A percentile compares a stretch with the other conserved stretches of the same genome.
phyloP scores from a whole-genome alignment of 345 rosid species.

The Kernera saxatilis region DNA sequence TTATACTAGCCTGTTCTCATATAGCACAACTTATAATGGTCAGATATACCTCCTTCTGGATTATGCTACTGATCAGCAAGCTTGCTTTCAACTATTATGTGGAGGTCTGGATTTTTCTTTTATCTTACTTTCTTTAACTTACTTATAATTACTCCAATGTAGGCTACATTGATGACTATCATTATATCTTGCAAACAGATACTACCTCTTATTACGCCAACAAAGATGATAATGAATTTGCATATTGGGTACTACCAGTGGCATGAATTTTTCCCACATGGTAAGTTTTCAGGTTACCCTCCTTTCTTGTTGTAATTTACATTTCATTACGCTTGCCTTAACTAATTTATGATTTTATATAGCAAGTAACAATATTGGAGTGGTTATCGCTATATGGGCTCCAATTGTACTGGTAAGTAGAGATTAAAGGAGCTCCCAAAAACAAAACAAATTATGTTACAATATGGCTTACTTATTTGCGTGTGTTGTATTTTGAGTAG shows the following conservation, averaged over 20 bases:
- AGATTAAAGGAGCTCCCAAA: slow-evolving; percentile 2
- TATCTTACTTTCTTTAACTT: not conserved
- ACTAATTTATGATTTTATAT: slow-evolving; percentile 27
- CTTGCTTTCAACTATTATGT: slow-evolving; percentile 96
- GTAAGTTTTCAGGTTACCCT: slow-evolving; percentile 34
- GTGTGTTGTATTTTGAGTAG: slow-evolving; percentile 31
- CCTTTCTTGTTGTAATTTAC: not conserved
- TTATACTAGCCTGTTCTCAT: slow-evolving; percentile 7
- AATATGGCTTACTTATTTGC: slow-evolving; percentile 1
- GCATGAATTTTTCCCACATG: slow-evolving; percentile 79
- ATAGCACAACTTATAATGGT: not conserved
- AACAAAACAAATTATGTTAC: not conserved
- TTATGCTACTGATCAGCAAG: slow-evolving; percentile 81
- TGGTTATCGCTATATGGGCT: slow-evolving; percentile 82
- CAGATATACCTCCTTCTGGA: slow-evolving; percentile 94
- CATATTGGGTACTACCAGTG: slow-evolving; percentile 56
- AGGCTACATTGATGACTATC: not conserved
- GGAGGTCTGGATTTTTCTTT: slow-evolving; percentile 52
- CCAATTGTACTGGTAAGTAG: slow-evolving; percentile 78
- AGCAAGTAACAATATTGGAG: slow-evolving; percentile 71
- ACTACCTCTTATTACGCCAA: slow-evolving; percentile 70
- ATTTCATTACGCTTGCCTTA: not conserved
- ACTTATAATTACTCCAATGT: not conserved
- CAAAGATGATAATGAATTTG: slow-evolving; percentile 67
- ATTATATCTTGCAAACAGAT: slow-evolving; percentile 46